phyloP scores from a whole-genome alignment of 768 basidiomycete species.

The Zangia roseola region DNA sequence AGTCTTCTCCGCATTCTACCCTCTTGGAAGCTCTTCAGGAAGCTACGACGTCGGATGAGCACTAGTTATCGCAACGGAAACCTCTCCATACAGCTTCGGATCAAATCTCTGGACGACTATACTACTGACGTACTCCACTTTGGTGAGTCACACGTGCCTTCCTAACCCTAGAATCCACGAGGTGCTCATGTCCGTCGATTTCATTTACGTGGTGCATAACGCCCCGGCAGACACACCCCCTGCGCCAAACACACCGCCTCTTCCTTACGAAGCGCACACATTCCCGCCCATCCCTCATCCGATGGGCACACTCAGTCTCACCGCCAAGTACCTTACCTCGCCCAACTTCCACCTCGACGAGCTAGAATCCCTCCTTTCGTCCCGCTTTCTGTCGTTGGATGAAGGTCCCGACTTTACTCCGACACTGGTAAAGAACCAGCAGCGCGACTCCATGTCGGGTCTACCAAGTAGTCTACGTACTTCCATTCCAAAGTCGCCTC shows the following conservation, averaged over 20 bases:
- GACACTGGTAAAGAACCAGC: constrained; percentile 64
- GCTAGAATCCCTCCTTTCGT: constrained; percentile 72
- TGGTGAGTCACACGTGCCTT: constrained; percentile 34
- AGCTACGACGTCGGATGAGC: constrained; percentile 46
- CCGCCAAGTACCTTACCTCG: constrained; percentile 60
- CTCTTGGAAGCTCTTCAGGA: constrained; percentile 70
- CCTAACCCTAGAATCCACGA: constrained; percentile 28
- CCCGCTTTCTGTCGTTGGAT: constrained; percentile 67
- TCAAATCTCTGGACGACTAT: constrained; percentile 36
- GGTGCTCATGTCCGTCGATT: constrained; percentile 31
- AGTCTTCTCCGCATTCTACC: constrained; percentile 73
- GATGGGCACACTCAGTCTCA: constrained; percentile 59
- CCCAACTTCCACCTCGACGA: constrained; percentile 77
- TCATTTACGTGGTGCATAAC: constrained; percentile 8
- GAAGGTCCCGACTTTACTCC: constrained; percentile 68
- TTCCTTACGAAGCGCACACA: constrained; percentile 51
- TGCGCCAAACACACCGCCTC: constrained; percentile 38
- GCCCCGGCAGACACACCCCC: constrained; percentile 37
- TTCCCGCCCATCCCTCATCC: constrained; percentile 73
- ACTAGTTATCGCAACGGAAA: constrained; percentile 39
- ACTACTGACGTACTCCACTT: constrained; percentile 34
- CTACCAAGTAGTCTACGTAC: constrained; percentile 43
- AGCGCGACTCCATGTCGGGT: constrained; percentile 52
- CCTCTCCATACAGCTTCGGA: constrained; percentile 48
- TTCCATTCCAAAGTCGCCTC: constrained; percentile 48